Conservation (phyloP, 768 basidiomycete genomes). For the Boletus patriciae region DNA sequence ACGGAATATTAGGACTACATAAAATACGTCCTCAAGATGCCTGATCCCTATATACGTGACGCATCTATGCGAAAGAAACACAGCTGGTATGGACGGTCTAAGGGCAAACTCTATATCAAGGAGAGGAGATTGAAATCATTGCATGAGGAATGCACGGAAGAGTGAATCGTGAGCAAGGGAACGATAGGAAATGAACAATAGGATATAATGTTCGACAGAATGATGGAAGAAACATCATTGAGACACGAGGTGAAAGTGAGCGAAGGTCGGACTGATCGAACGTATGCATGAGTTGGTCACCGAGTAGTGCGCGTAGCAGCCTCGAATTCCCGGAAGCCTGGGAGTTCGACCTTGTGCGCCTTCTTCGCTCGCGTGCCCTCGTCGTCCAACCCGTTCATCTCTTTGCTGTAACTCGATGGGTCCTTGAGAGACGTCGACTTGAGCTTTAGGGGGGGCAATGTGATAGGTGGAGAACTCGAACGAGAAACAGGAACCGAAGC, state of each 20-base stretch:
- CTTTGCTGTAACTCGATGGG: slow-evolving; percentile 17
- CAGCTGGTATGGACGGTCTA: slow-evolving; percentile 20
- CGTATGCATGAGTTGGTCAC: slow-evolving; percentile 15
- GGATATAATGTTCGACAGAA: slow-evolving; percentile 18
- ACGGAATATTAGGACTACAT: slow-evolving; percentile 34
- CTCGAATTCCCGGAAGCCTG: slow-evolving; percentile 64
- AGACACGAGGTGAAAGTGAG: not conserved
- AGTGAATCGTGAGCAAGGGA: slow-evolving; percentile 6
- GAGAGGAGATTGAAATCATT: slow-evolving; percentile 6
- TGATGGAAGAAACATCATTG: slow-evolving; percentile 8
- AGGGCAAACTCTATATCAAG: slow-evolving; percentile 22
- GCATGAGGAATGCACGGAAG: slow-evolving; percentile 7
- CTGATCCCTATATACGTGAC: slow-evolving; percentile 34
- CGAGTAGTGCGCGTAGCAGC: slow-evolving; percentile 40
- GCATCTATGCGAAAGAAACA: slow-evolving; percentile 28
- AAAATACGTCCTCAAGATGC: slow-evolving; percentile 38
- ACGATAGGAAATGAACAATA: slow-evolving; percentile 13
- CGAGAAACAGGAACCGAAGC: slow-evolving; percentile 54
- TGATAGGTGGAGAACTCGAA: slow-evolving; percentile 69
- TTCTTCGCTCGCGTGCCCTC: slow-evolving; percentile 20
- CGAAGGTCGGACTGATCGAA: not conserved
- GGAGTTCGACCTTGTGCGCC: slow-evolving; percentile 48
- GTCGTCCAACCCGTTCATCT: slow-evolving; percentile 22
- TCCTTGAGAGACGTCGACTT: slow-evolving; percentile 25
- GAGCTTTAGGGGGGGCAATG: slow-evolving; percentile 64